phyloP scores from a whole-genome alignment of 2,329 filamentous ascomycete species.

The Lasiodiplodia sp. region DNA sequence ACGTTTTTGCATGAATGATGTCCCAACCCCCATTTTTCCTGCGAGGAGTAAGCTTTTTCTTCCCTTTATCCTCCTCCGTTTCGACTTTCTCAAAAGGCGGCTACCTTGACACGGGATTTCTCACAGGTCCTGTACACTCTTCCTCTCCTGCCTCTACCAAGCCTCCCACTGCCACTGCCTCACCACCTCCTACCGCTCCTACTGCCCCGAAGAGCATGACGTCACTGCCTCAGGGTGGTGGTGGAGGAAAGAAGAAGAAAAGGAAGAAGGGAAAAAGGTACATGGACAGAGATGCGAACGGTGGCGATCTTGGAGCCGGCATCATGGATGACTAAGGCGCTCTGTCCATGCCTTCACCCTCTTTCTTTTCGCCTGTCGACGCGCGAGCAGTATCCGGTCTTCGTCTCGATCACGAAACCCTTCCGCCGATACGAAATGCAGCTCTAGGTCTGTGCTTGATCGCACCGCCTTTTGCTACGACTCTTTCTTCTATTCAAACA shows the following conservation, averaged over 20 bases:
- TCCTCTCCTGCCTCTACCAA: slow-evolving; percentile 9
- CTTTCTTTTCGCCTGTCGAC: not conserved
- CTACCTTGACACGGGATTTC: slow-evolving; percentile 18
- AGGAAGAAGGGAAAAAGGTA: slow-evolving; percentile 4
- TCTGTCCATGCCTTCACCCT: not conserved
- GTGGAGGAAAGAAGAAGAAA: slow-evolving; percentile 9
- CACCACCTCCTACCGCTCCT: slow-evolving; percentile 15
- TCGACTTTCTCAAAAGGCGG: not conserved
- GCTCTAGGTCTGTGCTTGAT: not conserved
- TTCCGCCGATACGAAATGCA: not conserved
- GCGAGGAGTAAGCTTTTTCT: slow-evolving; percentile 22
- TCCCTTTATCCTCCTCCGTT: slow-evolving; percentile 13
- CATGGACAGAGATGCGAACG: slow-evolving; percentile 9
- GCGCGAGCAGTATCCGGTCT: not conserved
- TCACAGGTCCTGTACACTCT: slow-evolving; percentile 26
- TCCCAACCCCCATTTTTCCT: slow-evolving; percentile 13
- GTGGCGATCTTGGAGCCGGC: slow-evolving; percentile 3
- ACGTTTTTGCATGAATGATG: slow-evolving; percentile 71
- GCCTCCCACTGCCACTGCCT: not conserved
- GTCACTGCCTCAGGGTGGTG: slow-evolving; percentile 8
- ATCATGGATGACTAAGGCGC: not conserved
- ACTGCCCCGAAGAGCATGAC: slow-evolving; percentile 19
- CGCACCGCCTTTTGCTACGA: not conserved
- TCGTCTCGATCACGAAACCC: slow-evolving; percentile 1
- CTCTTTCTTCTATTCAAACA: not conserved